phyloP scores from a whole-genome alignment of 441 rosid genomes.

The Euphorbia schlechtendalii region DNA sequence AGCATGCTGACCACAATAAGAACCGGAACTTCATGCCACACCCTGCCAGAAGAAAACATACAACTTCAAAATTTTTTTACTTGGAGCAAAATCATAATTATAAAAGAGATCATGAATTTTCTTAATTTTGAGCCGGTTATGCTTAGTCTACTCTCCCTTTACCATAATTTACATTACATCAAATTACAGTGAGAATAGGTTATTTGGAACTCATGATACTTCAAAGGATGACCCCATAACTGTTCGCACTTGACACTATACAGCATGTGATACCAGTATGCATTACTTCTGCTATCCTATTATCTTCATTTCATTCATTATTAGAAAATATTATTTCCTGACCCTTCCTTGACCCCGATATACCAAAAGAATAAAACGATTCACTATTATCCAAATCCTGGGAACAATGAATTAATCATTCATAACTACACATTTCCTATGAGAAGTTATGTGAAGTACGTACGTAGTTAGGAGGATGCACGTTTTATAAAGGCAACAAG shows the following conservation, averaged over 20 bases:
- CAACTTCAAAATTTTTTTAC: not conserved
- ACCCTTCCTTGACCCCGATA: slow-evolving; percentile 1
- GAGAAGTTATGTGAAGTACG: not conserved
- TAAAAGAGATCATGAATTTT: not conserved
- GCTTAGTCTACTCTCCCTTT: not conserved
- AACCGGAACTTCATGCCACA: slow-evolving; percentile 92
- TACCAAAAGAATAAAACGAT: too few species aligned
- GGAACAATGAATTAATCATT: not conserved
- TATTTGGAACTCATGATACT: not conserved
- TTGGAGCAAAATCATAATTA: not conserved
- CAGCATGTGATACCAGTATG: not conserved
- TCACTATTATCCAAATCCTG: not conserved
- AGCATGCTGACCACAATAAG: slow-evolving; percentile 92
- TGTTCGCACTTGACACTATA: not conserved
- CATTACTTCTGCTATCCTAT: not conserved
- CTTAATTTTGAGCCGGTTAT: not conserved
- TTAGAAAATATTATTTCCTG: not conserved
- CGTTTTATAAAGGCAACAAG: not conserved
- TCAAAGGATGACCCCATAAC: not conserved
- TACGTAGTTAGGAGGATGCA: not conserved
- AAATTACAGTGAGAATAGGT: too few species aligned
- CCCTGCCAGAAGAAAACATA: slow-evolving; percentile 37
- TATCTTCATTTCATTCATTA: not conserved
- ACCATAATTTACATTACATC: not conserved
- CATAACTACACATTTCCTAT: not conserved